Base-by-base conservation (phyloP, 331 rosid species). In the Erythrophleum ivorense region DNA sequence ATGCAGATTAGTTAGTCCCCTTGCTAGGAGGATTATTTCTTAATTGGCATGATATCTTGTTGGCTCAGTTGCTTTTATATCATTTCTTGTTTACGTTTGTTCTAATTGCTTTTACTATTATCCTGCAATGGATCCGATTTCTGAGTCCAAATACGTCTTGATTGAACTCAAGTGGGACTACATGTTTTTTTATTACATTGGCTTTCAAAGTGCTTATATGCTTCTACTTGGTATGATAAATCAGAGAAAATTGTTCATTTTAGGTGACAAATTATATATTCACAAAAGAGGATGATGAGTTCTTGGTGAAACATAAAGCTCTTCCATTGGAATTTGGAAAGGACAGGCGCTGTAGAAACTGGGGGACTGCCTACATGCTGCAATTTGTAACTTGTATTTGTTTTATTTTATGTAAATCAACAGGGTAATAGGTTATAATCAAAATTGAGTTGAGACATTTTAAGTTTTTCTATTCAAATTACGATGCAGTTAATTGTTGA, bases 211-310 rank as follows among this genome's bases (percentile, higher is more conserved):
- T 53, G 19, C 9, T 48, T 48, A 19, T 0, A 53, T 53, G 58
- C 21, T 53, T 53, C 58, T 53, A 16, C 15, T 53, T 53, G n/a
- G 19, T 15, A 53, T 2, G 5, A 53, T 57, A 9, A 49, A n/a
- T 73, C 21, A 33, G 16, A 0, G 33, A 49, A 21, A n/a, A 21
- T 13, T 38, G 62, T 43, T 58, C 6, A 21, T 49, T 81, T 53
- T 78, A 24, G 94, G 97, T 94, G 71, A 94, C 95, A 19, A 94
- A 94, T 84, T 97, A 94, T 82, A 92, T 94, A 73, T 94, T 94
- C 83, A 92, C 98, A 1, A 92, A 90, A 55, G 98, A 92, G 89
- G 98, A 94, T 78, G 97, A 77, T 24, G 29, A 24, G 29, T 24
- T 24, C 29, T 24, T 24, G 29, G 29, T 24, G 29, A 24, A 24